Evolutionary conservation across 495 filamentous ascomycete species (phyloP), one percentile per base, ranked within the genome.

Genomic region (Neurospora sp.): DNA sequence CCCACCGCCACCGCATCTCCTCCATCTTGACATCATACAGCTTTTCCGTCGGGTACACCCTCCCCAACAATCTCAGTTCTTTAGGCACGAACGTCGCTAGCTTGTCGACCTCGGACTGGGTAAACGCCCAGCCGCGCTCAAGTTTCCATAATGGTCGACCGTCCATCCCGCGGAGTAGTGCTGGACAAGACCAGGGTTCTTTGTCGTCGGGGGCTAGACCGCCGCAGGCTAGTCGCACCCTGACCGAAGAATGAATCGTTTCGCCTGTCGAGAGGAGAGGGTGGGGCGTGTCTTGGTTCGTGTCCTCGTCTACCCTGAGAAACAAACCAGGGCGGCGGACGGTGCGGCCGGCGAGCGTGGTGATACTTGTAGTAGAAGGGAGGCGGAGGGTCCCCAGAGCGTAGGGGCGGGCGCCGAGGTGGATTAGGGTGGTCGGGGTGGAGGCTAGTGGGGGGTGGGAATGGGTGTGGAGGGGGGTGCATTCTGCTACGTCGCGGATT

Each of bases 241-340:
- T 59, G 6, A 80, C 80, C 2, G 68, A 71, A 8, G 44, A 68
- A 38, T 81, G 80, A 3, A 81, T 76, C 16, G 76, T 53, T 72
- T 81, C 80, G 27, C 27, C 39, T 0, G 80, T 81, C 3, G 68
- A 44, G 0, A 81, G 68, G 11, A 81, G 39, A 38, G 80, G 80
- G 69, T 80, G 76, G 16, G 35, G 69, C 16, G 80, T 81, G 41
- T 79, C 79, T 68, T 78, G 73, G 42, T 80, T 80, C 0, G 76
- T 80, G 39, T 75, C 75, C 71, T 79, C 76, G 68, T 81, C 80
- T 1, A 78, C 77, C 2, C 80, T 71, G 22, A 80, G 41, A 2
- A 73, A 73, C 0, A 80, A 4, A 0, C 80, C 80, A 3, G 80
- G 80, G 4, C 78, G 78, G 2, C 80, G 77, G 27, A 80, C 72